These are phyloP conservation scores for Diaporthe ilicicola DNA, from an alignment of 2,329 filamentous ascomycete genomes.

Conservation along the genomic window DNA sequence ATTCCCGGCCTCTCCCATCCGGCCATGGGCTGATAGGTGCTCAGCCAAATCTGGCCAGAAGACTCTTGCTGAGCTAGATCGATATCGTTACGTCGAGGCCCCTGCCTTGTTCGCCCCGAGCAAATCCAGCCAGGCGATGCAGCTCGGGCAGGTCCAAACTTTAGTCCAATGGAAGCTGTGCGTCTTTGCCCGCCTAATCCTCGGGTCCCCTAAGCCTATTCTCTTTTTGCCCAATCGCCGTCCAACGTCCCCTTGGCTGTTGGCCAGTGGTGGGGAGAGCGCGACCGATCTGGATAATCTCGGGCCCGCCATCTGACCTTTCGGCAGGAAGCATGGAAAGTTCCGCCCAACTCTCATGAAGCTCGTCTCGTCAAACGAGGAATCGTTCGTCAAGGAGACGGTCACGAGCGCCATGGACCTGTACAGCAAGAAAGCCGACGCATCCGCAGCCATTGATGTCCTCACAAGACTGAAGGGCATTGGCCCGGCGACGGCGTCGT, in stretches of 20 bases:
- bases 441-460: conserved; percentile 55
- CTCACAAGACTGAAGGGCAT: conserved; percentile 75
- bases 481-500: conserved; percentile 80
- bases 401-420: conserved; percentile 61
- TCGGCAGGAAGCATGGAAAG: conserved; percentile 64
- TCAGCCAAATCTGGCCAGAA: conserved; percentile 58
- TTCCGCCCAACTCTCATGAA: conserved; percentile 69
- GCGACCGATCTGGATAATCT: conserved; percentile 6
- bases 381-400: conserved; percentile 52
- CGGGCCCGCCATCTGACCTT: conserved; percentile 25
- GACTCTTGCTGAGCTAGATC: conserved; percentile 65
- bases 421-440: conserved; percentile 50
- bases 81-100: conserved; percentile 66
- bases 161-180: conserved; percentile 79
- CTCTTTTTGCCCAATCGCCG: conserved; percentile 1
- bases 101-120: conserved; percentile 53
- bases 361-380: conserved; percentile 68
- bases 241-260: neutral
- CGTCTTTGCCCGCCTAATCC: conserved; percentile 40
- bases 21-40: conserved; percentile 12
- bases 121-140: conserved; percentile 51
- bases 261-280: conserved; percentile 3
- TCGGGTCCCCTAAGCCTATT: neutral
- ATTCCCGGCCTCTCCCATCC: neutral
- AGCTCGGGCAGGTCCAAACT: conserved; percentile 63